Evolutionary conservation across 306 rosid genomes (phyloP).

Genomic region (Spatholobus suberectus): DNA sequence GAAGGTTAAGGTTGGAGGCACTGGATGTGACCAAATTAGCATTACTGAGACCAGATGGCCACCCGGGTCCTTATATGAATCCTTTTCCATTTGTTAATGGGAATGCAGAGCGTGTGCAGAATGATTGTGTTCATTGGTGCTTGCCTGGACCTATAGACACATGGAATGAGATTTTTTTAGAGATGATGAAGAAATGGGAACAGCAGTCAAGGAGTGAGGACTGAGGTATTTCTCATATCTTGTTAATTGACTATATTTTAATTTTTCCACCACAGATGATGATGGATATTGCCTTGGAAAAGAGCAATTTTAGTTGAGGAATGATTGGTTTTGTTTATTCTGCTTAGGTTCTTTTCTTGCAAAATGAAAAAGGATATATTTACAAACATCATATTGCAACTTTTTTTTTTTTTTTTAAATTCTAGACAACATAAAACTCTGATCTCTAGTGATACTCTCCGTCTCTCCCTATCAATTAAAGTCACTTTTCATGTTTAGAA

Average conservation of each 20-base stretch:
- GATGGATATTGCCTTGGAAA: constrained; percentile 2
- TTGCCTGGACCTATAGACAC: constrained; percentile 91
- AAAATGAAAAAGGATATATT: neutral
- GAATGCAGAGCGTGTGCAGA: constrained; percentile 61
- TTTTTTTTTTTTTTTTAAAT: no score
- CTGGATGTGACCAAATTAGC: constrained; percentile 74
- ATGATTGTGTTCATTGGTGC: constrained; percentile 97
- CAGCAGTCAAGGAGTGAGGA: neutral
- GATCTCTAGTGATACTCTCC: no score
- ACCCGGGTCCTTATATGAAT: constrained; percentile 94
- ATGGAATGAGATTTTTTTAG: constrained; percentile 79
- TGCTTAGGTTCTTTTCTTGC: neutral
- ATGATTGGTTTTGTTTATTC: neutral
- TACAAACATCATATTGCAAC: neutral
- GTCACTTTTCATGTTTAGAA: no score
- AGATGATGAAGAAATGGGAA: constrained; percentile 63
- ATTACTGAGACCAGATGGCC: constrained; percentile 85
- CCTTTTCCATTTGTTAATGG: constrained; percentile 70
- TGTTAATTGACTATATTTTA: neutral
- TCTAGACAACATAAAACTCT: no score
- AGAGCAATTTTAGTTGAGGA: neutral
- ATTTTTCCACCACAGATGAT: neutral
- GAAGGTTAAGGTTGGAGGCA: constrained; percentile 57
- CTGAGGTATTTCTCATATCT: constrained; percentile 35
- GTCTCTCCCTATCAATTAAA: no score